Evolutionary conservation across 306 rosid species (phyloP), one percentile per base, ranked within the genome.

Genomic region (Canavalia ensiformis): DNA sequence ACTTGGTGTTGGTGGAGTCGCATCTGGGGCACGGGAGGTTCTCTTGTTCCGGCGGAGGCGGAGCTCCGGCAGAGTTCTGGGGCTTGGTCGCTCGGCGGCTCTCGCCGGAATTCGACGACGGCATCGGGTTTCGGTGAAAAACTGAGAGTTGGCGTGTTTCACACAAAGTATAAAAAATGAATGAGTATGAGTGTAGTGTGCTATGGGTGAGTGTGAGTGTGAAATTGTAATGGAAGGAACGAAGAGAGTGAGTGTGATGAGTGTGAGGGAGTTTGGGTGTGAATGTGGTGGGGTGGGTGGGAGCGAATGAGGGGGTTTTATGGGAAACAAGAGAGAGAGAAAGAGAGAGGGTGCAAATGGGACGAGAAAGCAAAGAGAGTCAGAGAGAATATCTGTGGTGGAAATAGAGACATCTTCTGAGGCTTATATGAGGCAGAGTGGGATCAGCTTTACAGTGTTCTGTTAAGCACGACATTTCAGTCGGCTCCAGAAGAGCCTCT

Each of bases 21-120:
- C 99, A 95, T 39, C 99, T 91, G 0, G 99, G 99, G 51, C 99
- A 95, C 0, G 97, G 97, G 1, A 95, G 90, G 64, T 93, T 93
- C 82, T 95, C 98, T 78, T 93, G 98, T 76, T 95, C 99, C 10
- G 96, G 87, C 8, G 93, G 85, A 1, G 96, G 94, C 0, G 88
- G 84, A 1, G 87, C 83, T 12, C 85, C 92, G 1, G 87, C 86
- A 0, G 88, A 37, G 78, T 0, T 75, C 1, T 71, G 84, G 0
- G 88, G 68, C 63, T 88, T 89, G 25, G 78, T 2, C 31, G 87
- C 3, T 52, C 89, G 85, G 41, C 86, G 91, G 74, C 76, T 84
- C 11, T 91, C 94, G 49, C 89, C 88, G 57, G 90, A 85, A 28
- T 90, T 93, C 0, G 94, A 88, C 49, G 92, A 89, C 54, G 94